Conservation (phyloP, 352 stramenopile genomes). For the Peronospora destructor region DNA sequence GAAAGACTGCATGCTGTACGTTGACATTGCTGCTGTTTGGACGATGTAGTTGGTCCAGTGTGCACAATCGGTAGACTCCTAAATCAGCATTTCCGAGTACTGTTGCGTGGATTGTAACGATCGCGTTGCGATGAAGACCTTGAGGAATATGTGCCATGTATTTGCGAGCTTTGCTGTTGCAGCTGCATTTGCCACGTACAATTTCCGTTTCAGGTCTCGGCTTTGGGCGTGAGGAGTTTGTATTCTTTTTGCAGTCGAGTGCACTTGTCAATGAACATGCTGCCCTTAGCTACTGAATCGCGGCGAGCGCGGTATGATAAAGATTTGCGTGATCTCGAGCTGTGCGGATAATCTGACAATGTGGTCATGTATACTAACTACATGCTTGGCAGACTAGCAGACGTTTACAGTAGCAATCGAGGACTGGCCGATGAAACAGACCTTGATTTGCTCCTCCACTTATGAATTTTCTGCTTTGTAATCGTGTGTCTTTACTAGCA, state of each 20-base stretch:
- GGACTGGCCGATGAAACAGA: constrained; percentile 25
- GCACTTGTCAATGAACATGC: constrained; percentile 73
- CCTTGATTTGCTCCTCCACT: constrained; percentile 71
- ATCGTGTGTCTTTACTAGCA: constrained; percentile 84
- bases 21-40: constrained; percentile 25
- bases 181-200: no score
- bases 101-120: constrained; percentile 29
- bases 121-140: constrained; percentile 16
- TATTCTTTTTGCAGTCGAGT: constrained; percentile 73
- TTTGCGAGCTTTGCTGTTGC: constrained; percentile 2
- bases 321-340: constrained; percentile 56
- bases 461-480: constrained; percentile 49
- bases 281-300: constrained; percentile 70
- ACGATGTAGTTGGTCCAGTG: constrained; percentile 14
- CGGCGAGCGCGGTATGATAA: constrained; percentile 60
- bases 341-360: constrained; percentile 56
- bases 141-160: constrained; percentile 2
- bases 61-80: constrained; percentile 29
- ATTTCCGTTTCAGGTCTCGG: constrained; percentile 31
- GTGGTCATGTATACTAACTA: constrained; percentile 66
- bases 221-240: constrained; percentile 56
- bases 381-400: constrained; percentile 68
- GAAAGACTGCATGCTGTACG: constrained; percentile 15
- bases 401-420: constrained; percentile 76
- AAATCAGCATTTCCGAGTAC: constrained; percentile 2